These are phyloP conservation scores for Glarea lozoyensis DNA, from an alignment of 495 filamentous ascomycete species.

Conservation along the genomic window DNA sequence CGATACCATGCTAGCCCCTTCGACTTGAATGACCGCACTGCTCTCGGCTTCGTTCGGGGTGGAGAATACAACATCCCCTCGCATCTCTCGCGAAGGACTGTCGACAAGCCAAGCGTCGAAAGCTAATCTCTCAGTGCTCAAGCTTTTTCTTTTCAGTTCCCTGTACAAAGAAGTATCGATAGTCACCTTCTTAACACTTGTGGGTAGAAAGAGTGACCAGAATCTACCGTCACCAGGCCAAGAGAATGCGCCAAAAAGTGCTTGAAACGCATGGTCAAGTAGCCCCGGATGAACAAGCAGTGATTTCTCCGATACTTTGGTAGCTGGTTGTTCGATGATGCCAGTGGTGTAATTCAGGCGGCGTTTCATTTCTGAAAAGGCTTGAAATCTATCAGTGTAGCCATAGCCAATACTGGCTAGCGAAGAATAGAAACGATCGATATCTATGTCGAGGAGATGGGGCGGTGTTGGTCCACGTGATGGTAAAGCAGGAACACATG, in stretches of 20 bases:
- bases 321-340: neutral
- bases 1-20: neutral
- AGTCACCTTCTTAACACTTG: constrained; percentile 18
- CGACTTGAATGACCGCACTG: neutral
- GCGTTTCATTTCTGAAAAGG: neutral
- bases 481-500: neutral
- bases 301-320: too few relatives aligned
- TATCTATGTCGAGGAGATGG: neutral
- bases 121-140: too few relatives aligned
- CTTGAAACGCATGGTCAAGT: constrained; percentile 34
- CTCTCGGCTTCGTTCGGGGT: neutral
- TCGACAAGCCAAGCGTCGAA: neutral
- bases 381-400: neutral
- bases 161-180: too few relatives aligned
- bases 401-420: neutral
- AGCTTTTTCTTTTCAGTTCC: too few relatives aligned
- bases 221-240: constrained; percentile 27
- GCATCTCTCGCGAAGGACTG: constrained; percentile 14
- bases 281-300: constrained; percentile 28
- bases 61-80: constrained; percentile 23
- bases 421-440: neutral
- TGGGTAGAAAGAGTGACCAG: constrained; percentile 24
- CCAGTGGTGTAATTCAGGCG: neutral
- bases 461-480: neutral
- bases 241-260: constrained; percentile 30